Conservation (phyloP, 163 green algal genomes). For the Chlorella variabilis region DNA sequence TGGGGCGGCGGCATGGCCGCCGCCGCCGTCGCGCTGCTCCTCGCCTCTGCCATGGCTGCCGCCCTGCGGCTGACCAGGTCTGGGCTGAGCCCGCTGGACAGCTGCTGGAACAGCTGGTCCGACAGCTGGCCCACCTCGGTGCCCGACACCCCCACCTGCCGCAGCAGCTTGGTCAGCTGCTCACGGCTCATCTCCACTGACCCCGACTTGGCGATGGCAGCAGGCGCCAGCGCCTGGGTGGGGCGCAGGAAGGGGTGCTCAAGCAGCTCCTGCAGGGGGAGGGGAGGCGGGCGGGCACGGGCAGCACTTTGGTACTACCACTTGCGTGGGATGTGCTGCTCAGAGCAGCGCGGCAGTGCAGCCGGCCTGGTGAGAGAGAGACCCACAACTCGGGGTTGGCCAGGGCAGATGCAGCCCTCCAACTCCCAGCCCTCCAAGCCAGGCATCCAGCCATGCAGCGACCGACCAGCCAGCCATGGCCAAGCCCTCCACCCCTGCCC, state of each 20-base stretch:
- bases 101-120: constrained; percentile 75
- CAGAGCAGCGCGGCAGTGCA: background rate
- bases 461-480: no score
- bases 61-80: constrained; percentile 21
- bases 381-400: no score
- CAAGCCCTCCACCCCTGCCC: background rate
- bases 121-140: constrained; percentile 54
- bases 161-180: constrained; percentile 79
- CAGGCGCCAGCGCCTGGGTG: background rate
- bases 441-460: no score
- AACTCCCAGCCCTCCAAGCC: no score
- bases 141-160: constrained; percentile 57
- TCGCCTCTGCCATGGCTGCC: background rate
- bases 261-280: constrained; percentile 77
- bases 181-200: constrained; percentile 53
- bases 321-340: background rate
- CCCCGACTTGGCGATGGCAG: constrained; percentile 14
- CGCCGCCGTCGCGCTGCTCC: background rate
- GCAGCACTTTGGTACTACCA: no score
- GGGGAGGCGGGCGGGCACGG: no score
- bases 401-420: no score
- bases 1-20: background rate
- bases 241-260: constrained; percentile 90
- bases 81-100: constrained; percentile 46
- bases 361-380: no score